Conservation (phyloP, 1,284 basidiomycete species). For the Irpex sp. region DNA sequence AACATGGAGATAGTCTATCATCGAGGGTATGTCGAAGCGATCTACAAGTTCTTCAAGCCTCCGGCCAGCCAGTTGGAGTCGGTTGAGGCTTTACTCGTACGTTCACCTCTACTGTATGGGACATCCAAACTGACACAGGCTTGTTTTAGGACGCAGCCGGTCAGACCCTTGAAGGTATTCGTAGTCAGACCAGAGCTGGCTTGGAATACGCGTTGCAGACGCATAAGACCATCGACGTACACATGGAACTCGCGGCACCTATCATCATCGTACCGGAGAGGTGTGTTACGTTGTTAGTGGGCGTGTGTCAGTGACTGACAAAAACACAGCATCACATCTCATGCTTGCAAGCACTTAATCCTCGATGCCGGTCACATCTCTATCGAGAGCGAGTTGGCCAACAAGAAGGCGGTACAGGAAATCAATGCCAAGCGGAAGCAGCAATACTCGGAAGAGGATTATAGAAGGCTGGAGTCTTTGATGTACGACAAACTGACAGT, state of each 20-base stretch:
- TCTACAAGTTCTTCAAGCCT: slow-evolving; percentile 92
- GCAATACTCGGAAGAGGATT: slow-evolving; percentile 89
- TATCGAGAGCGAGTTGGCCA: slow-evolving; percentile 86
- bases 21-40: slow-evolving; percentile 89
- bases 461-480: slow-evolving; percentile 82
- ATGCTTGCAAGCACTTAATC: slow-evolving; percentile 83
- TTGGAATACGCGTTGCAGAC: slow-evolving; percentile 91
- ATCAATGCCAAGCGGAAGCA: slow-evolving; percentile 86
- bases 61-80: slow-evolving; percentile 95
- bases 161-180: slow-evolving; percentile 90
- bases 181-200: slow-evolving; percentile 94
- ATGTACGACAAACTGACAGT: slow-evolving; percentile 96
- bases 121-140: background rate
- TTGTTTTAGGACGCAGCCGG: slow-evolving; percentile 78
- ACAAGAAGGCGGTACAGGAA: slow-evolving; percentile 78
- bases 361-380: slow-evolving; percentile 98
- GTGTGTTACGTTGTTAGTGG: slow-evolving; percentile 38
- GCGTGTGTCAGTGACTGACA: background rate
- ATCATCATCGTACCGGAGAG: slow-evolving; percentile 97
- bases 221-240: slow-evolving; percentile 95
- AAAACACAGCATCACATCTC: slow-evolving; percentile 61
- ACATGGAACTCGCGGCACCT: slow-evolving; percentile 96
- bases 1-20: slow-evolving; percentile 99
- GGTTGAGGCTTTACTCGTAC: slow-evolving; percentile 82
- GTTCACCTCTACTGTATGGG: slow-evolving; percentile 18